Evolutionary conservation across 768 basidiomycete species (phyloP).

Genomic region (Boletus pseudo-olivaceus): DNA sequence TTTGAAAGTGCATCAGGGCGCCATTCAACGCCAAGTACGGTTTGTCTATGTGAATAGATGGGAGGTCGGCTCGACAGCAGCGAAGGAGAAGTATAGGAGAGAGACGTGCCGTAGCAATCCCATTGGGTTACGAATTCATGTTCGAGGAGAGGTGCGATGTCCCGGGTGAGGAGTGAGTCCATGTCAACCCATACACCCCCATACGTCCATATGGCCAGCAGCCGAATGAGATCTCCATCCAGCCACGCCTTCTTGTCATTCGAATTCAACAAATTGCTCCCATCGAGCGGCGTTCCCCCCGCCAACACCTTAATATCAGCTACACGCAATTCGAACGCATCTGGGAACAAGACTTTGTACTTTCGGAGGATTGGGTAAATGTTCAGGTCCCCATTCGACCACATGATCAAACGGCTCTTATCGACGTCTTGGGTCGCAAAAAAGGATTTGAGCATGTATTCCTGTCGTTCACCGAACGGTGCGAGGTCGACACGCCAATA

Average conservation of each 20-base stretch:
- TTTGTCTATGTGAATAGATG: conserved; percentile 49
- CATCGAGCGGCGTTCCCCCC: conserved; percentile 72
- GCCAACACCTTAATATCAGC: conserved; percentile 70
- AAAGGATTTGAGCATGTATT: conserved; percentile 89
- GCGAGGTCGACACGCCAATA: conserved; percentile 94
- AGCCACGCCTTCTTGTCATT: conserved; percentile 86
- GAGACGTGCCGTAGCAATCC: conserved; percentile 88
- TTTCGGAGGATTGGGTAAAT: conserved; percentile 51
- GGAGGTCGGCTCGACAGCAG: background rate
- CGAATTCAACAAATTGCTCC: conserved; percentile 54
- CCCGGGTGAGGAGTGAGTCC: conserved; percentile 90
- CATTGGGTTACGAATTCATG: conserved; percentile 98
- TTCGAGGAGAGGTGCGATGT: conserved; percentile 81
- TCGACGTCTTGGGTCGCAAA: conserved; percentile 83
- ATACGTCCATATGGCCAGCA: conserved; percentile 83
- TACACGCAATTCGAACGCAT: conserved; percentile 64
- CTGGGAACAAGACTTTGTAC: conserved; percentile 62
- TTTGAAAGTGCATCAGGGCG: conserved; percentile 89
- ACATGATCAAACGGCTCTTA: conserved; percentile 69
- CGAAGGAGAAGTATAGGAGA: background rate
- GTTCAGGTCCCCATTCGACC: conserved; percentile 84
- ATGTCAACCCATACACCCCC: conserved; percentile 98
- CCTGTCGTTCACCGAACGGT: conserved; percentile 76
- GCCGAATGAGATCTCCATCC: conserved; percentile 88
- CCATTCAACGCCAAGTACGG: conserved; percentile 81